These are phyloP conservation scores for Trichophyton benhamiae DNA, from an alignment of 2,329 filamentous ascomycete species.

Conservation along the genomic window DNA sequence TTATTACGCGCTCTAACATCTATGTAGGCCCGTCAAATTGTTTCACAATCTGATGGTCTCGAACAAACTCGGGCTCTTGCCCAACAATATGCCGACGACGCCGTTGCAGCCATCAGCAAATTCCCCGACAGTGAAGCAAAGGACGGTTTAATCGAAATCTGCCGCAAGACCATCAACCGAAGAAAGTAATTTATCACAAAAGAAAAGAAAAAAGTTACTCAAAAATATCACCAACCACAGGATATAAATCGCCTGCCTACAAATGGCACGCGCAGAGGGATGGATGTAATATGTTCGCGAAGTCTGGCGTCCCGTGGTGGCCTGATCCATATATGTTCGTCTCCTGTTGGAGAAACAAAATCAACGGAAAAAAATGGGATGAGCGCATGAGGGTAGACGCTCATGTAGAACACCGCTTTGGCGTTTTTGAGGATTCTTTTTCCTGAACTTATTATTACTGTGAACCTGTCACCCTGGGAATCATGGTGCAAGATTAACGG, in stretches of 20 bases:
- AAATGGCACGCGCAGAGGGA: neutral
- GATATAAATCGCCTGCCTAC: neutral
- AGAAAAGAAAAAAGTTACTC: neutral
- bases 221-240: neutral
- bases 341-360: neutral
- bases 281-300: neutral
- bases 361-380: neutral
- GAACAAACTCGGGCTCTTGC: slow-evolving; percentile 85
- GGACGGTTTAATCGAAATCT: slow-evolving; percentile 83
- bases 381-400: neutral
- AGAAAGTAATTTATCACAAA: slow-evolving; percentile 51
- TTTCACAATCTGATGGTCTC: slow-evolving; percentile 71
- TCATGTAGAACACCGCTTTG: neutral
- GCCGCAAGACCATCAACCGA: slow-evolving; percentile 76
- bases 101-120: slow-evolving; percentile 65
- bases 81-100: slow-evolving; percentile 79
- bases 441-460: neutral
- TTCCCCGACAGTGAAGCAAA: slow-evolving; percentile 96
- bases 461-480: neutral
- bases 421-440: neutral
- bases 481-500: neutral
- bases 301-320: neutral
- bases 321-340: neutral
- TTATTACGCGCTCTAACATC: neutral
- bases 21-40: slow-evolving; percentile 67